Base-by-base conservation (phyloP, 805 yeast species). In the Candida suzukii region DNA sequence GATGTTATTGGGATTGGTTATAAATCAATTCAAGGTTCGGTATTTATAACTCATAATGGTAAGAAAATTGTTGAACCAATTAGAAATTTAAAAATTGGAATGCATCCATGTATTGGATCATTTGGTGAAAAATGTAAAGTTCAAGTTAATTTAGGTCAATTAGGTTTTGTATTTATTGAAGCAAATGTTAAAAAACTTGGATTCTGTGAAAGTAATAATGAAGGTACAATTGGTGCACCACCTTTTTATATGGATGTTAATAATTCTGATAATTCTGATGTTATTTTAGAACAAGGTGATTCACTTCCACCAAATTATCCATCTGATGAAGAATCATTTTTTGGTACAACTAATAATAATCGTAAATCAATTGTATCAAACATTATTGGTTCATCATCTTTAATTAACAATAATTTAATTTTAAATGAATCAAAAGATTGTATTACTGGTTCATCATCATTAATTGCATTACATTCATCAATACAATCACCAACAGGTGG, bases 101-200 rank as follows among this genome's bases (percentile, higher is more conserved):
- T 76, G 44, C 73, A 66, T 41, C 81, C 81, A 3, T 76, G 78
- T 18, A 60, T 76, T 9, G 82, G 82, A 5, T 67, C 78, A 38
- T 67, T 64, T 41, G 67, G 61, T 57, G 61, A 73, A 59, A 42
- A 71, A 45, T 58, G 78, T 63, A 42, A 71, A 66, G 75, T 74
- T 54, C 46, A 74, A 58, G 66, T 78, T 64, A 49, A 95, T 82
- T 63, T 93, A 42, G 99, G 99, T 17, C 91, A 86, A 51, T 71
- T 79, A 43, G 97, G 96, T 2, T 88, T 76, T 63, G 96, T 90
- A 2, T 88, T 75, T 56, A 86, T 90, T 38, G 96, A 90, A 57
- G 96, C 87, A 2, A 88, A 88, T 56, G 80, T 76, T 14, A 62
- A 76, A 43, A 74, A 74, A 53, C 67, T 74, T 40, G 81, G 80